Conservation (phyloP, 2,329 filamentous ascomycete species). For the Fusarium napiforme region DNA sequence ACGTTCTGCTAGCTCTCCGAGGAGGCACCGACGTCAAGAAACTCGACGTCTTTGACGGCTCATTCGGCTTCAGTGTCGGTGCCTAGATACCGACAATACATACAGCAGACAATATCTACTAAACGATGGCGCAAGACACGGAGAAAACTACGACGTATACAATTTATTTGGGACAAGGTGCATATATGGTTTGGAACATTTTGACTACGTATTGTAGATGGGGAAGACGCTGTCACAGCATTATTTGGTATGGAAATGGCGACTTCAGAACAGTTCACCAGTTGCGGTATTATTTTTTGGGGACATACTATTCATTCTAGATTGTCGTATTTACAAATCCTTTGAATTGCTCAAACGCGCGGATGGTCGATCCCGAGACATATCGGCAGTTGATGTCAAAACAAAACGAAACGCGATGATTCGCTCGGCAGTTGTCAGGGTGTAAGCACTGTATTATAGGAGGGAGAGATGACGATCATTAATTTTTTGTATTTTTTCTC, state of each 20-base stretch:
- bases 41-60: slow-evolving; percentile 68
- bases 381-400: neutral
- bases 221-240: neutral
- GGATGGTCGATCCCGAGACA: neutral
- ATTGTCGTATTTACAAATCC: slow-evolving; percentile 14
- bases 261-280: neutral
- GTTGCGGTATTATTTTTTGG: neutral
- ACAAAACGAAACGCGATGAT: neutral
- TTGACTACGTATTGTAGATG: neutral
- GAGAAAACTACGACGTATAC: slow-evolving; percentile 32
- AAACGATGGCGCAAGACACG: slow-evolving; percentile 6
- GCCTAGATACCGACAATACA: slow-evolving; percentile 36
- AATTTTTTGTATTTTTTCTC: slow-evolving; percentile 21
- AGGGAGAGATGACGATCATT: slow-evolving; percentile 8
- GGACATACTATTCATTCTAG: slow-evolving; percentile 10
- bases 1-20: slow-evolving; percentile 66
- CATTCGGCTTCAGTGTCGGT: slow-evolving; percentile 68
- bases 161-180: slow-evolving; percentile 36
- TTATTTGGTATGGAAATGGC: slow-evolving; percentile 9
- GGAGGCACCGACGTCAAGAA: slow-evolving; percentile 56
- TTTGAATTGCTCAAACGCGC: neutral
- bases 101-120: neutral
- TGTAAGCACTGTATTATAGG: neutral
- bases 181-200: slow-evolving; percentile 36
- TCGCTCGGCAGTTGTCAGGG: neutral